Conservation (phyloP, 108 stramenopile genomes). For the Fistulifera solaris region DNA sequence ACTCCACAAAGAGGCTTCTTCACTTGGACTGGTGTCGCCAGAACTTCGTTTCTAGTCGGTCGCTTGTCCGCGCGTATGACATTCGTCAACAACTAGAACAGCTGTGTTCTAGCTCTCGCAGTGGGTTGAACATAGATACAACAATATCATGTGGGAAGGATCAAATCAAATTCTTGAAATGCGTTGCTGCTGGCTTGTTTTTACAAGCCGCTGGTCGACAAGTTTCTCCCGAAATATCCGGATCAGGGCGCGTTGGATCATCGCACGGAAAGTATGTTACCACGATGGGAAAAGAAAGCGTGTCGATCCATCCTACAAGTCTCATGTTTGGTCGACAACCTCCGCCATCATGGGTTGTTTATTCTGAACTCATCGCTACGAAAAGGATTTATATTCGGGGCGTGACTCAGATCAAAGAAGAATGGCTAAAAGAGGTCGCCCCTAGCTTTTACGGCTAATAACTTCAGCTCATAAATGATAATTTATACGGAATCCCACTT, state of each 20-base stretch:
- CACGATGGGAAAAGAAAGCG: slow-evolving; percentile 74
- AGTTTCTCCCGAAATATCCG: slow-evolving; percentile 34
- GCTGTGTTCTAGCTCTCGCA: slow-evolving; percentile 40
- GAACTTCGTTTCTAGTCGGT: slow-evolving; percentile 67
- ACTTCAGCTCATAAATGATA: background rate
- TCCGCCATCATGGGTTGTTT: slow-evolving; percentile 88
- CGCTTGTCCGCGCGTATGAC: slow-evolving; percentile 60
- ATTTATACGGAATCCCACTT: slow-evolving; percentile 46
- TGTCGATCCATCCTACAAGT: slow-evolving; percentile 89
- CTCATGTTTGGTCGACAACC: slow-evolving; percentile 90
- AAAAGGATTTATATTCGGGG: slow-evolving; percentile 77
- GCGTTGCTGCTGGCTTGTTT: slow-evolving; percentile 86
- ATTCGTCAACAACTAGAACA: slow-evolving; percentile 58
- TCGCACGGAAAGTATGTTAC: slow-evolving; percentile 87
- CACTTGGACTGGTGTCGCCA: slow-evolving; percentile 69
- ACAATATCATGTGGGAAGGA: slow-evolving; percentile 48
- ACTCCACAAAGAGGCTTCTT: slow-evolving; percentile 19
- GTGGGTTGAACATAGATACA: slow-evolving; percentile 64
- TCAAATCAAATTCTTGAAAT: slow-evolving; percentile 61
- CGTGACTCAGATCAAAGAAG: slow-evolving; percentile 73
- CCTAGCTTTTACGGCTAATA: slow-evolving; percentile 20
- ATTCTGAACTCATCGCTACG: slow-evolving; percentile 82
- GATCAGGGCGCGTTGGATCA: slow-evolving; percentile 50
- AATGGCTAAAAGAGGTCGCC: slow-evolving; percentile 68
- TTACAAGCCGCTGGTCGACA: slow-evolving; percentile 72